phyloP scores from a whole-genome alignment of 192 early-diverging fungal species.

The Mycoemilia scoparia region DNA sequence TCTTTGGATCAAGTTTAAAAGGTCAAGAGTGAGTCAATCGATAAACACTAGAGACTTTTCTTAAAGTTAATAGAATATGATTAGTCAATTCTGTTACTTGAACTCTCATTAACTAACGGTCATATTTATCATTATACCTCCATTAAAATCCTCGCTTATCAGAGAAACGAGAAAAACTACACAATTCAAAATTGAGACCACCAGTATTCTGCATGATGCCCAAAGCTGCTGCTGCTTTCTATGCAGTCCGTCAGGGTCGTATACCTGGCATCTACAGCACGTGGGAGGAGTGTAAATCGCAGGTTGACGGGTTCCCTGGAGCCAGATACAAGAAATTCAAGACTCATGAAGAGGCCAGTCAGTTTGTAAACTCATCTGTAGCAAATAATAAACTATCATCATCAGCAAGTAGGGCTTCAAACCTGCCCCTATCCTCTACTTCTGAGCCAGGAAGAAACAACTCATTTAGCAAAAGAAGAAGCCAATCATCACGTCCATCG shows the following conservation, averaged over 20 bases:
- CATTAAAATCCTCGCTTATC: no score
- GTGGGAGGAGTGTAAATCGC: slow-evolving; percentile 42
- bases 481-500: background rate
- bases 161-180: no score
- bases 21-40: no score
- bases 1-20: no score
- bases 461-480: background rate
- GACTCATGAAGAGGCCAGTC: slow-evolving; percentile 29
- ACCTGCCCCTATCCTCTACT: background rate
- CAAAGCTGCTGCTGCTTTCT: no score
- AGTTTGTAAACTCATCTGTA: slow-evolving; percentile 19
- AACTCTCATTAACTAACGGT: no score
- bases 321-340: slow-evolving; percentile 47
- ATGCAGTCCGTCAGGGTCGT: slow-evolving; percentile 16
- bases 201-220: no score
- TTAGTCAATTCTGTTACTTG: no score
- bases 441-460: background rate
- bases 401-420: background rate
- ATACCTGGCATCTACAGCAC: slow-evolving; percentile 10
- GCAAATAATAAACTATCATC: background rate
- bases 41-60: no score
- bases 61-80: no score
- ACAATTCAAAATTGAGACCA: no score
- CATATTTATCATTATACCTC: no score
- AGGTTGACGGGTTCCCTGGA: slow-evolving; percentile 30